Evolutionary conservation across 495 filamentous ascomycete species (phyloP), one percentile per base, ranked within the genome.

Genomic region (Mytilinidion resinicola): DNA sequence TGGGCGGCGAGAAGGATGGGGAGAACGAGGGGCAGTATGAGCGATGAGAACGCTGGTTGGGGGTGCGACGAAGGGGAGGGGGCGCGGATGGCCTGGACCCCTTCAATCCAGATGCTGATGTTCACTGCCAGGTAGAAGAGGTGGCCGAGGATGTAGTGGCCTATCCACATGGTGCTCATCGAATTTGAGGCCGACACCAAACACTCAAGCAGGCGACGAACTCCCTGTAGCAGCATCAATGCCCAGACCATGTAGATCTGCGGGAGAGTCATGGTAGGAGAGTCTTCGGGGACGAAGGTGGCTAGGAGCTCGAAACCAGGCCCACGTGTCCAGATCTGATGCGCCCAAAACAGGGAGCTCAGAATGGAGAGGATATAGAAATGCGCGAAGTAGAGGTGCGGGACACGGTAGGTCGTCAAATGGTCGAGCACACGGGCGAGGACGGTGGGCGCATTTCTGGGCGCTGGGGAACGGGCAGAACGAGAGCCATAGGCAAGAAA

Each of bases 31-130:
- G 88, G 8, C 41, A 83, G 73, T 4, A 83, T 85, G 53, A 83
- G 85, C 42, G 3, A 80, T 76, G 6, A 83, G 83, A 8, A 70
- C 73, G 20, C 66, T 70, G 55, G 71, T 69, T 52, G 44, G 15
- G 14, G 65, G 44, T 56, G 56, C 47, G 51, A 34, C 19, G 53
- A 43, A 30, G 51, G 47, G 39, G 53, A 56, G 62, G 10, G 14
- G 46, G 51, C 46, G 60, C 38, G 9, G 20, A 14, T 20, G 34
- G 67, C 79, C 58, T 75, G 76, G 53, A 85, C 80, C 21, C 89
- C 90, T 69, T 96, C 90, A 53, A 96, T 80, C 93, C 91, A 96
- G 36, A 95, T 73, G 2, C 87, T 79, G 53, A 96, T 72, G 21
- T 82, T 80, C 54, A 86, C 82, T 35, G 73, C 75, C 14, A 85